Evolutionary conservation across 1,284 basidiomycete species (phyloP), one percentile per base, ranked within the genome.

Genomic region (Fomitopsis pinicola): DNA sequence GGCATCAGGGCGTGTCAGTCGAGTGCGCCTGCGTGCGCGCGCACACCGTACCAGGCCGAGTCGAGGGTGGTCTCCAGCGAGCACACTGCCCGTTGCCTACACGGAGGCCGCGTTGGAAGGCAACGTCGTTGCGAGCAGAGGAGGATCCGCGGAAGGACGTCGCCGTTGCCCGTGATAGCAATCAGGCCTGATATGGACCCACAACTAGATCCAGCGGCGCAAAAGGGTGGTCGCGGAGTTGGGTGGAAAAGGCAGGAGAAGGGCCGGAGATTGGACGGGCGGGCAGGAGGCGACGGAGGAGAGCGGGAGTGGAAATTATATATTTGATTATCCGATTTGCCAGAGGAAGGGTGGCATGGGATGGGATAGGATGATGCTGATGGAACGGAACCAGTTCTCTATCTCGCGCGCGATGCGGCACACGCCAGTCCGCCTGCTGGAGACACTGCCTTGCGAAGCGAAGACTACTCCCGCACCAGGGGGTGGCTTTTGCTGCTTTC

Each of bases 351-450:
- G 28, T 58, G 57, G 28, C 22, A 22, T 22, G 22, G 22, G 22
- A 22, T 22, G 22, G 22, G 45, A 52, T 50, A 28, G 28, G 42
- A 33, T 56, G 60, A 57, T 56, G 46, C 28, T 26, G 54, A 63
- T 63, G 48, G 63, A 55, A 58, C 62, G 67, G 65, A 55, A 53
- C 58, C 63, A 64, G 62, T 67, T 64, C 26, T 33, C 48, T 62
- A 55, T 64, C 59, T 62, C 59, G 59, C 53, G 33, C 57, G 56
- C 65, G 64, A 61, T 66, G 65, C 22, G 22, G 62, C 58, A 57
- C 65, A 57, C 45, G 42, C 42, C 59, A 62, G 48, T 55, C 46
- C 60, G 60, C 60, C 57, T 42, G 55, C 38, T 28, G 42, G 48
- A 44, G 36, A 54, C 54, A 59, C 57, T 42, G 58, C 58, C 61